Evolutionary conservation across 345 rosid species (phyloP).

Genomic region (Eucalyptus curtisii): DNA sequence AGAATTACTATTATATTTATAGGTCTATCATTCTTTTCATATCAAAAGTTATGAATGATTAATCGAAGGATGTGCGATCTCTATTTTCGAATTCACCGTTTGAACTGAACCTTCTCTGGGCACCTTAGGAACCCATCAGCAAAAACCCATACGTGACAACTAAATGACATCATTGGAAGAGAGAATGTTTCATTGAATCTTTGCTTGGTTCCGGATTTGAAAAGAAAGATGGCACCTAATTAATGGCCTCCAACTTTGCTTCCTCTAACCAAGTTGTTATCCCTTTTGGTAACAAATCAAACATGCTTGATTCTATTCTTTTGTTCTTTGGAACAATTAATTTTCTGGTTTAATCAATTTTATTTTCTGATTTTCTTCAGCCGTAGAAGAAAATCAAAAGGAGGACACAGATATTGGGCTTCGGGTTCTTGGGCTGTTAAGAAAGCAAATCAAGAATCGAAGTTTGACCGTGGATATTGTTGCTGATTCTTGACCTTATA

Average conservation of each 20-base stretch:
- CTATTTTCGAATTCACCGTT: not conserved
- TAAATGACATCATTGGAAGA: not conserved
- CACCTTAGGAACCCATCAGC: not conserved
- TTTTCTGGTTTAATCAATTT: no score
- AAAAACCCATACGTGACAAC: not conserved
- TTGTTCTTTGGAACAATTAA: no score
- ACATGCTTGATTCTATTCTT: rapidly evolving
- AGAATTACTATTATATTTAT: not conserved
- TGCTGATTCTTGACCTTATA: no score
- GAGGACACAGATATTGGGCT: no score
- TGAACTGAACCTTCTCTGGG: not conserved
- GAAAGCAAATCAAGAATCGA: no score
- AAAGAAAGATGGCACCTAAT: not conserved
- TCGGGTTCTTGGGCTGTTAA: no score
- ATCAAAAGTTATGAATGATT: not conserved
- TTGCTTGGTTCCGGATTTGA: not conserved
- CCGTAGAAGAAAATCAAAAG: no score
- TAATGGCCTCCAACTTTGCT: not conserved
- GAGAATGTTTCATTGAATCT: not conserved
- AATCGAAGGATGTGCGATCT: not conserved
- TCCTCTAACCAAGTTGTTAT: not conserved
- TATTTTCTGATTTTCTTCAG: no score
- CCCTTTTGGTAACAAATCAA: no score
- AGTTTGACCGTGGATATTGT: no score
- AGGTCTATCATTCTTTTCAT: not conserved